Percentiles rank a stretch among this genome's conserved stretches.
phyloP scores from a whole-genome alignment of 805 yeast species.

The Candida argentea region DNA sequence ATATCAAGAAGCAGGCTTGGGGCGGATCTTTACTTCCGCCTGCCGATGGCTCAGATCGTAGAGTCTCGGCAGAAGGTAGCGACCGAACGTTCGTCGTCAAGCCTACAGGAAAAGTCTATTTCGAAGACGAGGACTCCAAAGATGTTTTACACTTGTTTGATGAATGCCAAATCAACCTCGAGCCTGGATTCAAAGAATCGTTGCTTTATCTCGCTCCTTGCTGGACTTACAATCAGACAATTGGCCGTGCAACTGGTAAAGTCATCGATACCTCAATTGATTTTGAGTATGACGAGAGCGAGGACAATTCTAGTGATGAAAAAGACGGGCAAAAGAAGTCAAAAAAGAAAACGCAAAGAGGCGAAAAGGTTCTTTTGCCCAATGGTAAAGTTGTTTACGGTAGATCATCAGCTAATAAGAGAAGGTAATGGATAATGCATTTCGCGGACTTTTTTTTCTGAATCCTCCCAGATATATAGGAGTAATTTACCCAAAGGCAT shows the following conservation, averaged over 20 bases:
- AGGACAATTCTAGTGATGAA: conserved; percentile 19
- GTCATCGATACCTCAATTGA: conserved; percentile 11
- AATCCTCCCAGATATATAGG: too few relatives aligned
- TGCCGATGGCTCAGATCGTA: conserved; percentile 39
- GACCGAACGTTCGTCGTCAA: conserved; percentile 47
- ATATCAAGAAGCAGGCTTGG: conserved; percentile 48
- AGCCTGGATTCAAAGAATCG: conserved; percentile 42
- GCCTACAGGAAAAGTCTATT: conserved; percentile 46
- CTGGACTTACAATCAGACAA: conserved; percentile 32
- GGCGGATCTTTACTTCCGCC: conserved; percentile 40
- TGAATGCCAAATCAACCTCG: conserved; percentile 34
- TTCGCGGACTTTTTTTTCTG: too few relatives aligned
- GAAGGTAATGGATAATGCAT: too few relatives aligned
- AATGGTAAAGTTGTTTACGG: conserved; percentile 49
- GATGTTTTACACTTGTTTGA: conserved; percentile 29
- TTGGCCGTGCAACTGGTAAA: conserved; percentile 25
- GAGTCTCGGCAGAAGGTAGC: conserved; percentile 27
- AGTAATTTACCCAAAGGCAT: too few relatives aligned
- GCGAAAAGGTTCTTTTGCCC: conserved; percentile 41
- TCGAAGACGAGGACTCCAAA: conserved; percentile 34
- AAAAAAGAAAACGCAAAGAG: conserved; percentile 25
- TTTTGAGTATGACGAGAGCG: conserved; percentile 10
- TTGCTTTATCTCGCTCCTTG: conserved; percentile 33
- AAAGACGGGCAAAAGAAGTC: conserved; percentile 11
- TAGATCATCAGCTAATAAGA: conserved; percentile 10